Percentiles rank a stretch among this genome's conserved stretches.
Evolutionary conservation across 352 stramenopile species (phyloP).

Genomic region (Phytophthora citricola): DNA sequence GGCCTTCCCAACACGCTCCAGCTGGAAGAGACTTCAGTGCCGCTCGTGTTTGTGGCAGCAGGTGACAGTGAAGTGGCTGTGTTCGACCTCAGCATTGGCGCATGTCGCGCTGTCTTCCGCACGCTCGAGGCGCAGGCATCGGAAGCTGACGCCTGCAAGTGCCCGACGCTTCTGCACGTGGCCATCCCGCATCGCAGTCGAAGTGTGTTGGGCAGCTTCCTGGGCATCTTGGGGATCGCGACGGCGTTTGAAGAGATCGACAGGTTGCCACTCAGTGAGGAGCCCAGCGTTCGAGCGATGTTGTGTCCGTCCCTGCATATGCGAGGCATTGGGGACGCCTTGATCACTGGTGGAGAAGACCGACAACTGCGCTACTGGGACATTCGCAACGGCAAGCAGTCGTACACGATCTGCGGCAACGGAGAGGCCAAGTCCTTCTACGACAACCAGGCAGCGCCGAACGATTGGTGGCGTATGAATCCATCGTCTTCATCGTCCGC

Average conservation of each 20-base stretch:
- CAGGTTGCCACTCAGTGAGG: slow-evolving; percentile 70
- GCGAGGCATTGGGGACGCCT: slow-evolving; percentile 74
- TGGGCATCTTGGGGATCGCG: slow-evolving; percentile 83
- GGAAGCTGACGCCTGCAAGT: slow-evolving; percentile 78
- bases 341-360: slow-evolving; percentile 96
- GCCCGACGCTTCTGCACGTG: slow-evolving; percentile 76
- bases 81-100: slow-evolving; percentile 89
- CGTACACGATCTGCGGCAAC: slow-evolving; percentile 93
- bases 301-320: slow-evolving; percentile 90
- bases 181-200: slow-evolving; percentile 77
- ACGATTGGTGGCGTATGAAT: slow-evolving; percentile 88
- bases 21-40: slow-evolving; percentile 79
- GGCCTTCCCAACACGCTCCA: slow-evolving; percentile 80
- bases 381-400: slow-evolving; percentile 93
- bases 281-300: slow-evolving; percentile 87
- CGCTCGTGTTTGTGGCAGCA: slow-evolving; percentile 94
- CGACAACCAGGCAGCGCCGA: slow-evolving; percentile 79
- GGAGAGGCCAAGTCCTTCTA: slow-evolving; percentile 88
- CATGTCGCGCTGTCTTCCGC: slow-evolving; percentile 93
- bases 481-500: slow-evolving; percentile 46
- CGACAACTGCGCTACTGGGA: slow-evolving; percentile 98
- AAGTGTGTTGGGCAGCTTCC: slow-evolving; percentile 75
- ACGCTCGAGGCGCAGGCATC: slow-evolving; percentile 82
- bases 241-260: slow-evolving; percentile 88
- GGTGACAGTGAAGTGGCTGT: slow-evolving; percentile 93